phyloP scores from a whole-genome alignment of 768 basidiomycete species.

The Phlebiopsis gigantea region DNA sequence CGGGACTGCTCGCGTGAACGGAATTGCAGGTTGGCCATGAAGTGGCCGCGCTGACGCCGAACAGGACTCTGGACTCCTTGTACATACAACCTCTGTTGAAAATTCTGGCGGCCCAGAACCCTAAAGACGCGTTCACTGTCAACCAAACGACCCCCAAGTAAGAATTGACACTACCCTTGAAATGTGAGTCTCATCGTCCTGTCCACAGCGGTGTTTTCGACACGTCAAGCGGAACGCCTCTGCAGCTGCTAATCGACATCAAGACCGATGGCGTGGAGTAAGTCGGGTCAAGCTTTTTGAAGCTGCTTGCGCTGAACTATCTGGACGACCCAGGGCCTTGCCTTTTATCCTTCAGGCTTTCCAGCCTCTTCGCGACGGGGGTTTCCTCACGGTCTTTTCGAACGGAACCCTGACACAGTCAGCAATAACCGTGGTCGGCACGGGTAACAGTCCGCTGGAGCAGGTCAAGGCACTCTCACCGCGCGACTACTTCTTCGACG shows the following conservation, averaged over 20 bases:
- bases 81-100: slow-evolving; percentile 42
- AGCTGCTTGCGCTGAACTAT: slow-evolving; percentile 1
- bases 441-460: slow-evolving; percentile 47
- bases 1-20: not conserved
- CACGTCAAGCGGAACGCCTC: slow-evolving; percentile 32
- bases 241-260: slow-evolving; percentile 48
- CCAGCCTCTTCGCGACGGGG: slow-evolving; percentile 37
- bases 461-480: slow-evolving; percentile 39
- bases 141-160: slow-evolving; percentile 39
- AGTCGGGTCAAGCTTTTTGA: slow-evolving; percentile 12
- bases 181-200: not conserved
- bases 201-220: slow-evolving; percentile 44
- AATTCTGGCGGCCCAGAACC: slow-evolving; percentile 38
- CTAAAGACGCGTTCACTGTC: slow-evolving; percentile 34
- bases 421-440: slow-evolving; percentile 42
- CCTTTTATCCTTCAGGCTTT: slow-evolving; percentile 40
- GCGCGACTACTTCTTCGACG: slow-evolving; percentile 49
- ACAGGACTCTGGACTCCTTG: slow-evolving; percentile 41
- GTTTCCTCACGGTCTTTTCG: slow-evolving; percentile 41
- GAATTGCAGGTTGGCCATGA: slow-evolving; percentile 41
- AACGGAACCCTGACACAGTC: slow-evolving; percentile 34
- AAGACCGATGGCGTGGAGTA: slow-evolving; percentile 47
- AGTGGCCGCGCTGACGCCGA: slow-evolving; percentile 33
- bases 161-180: slow-evolving; percentile 7
- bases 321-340: slow-evolving; percentile 28